These are phyloP conservation scores for Lotmaria passim DNA, from an alignment of 208 protist species.

Conservation along the genomic window DNA sequence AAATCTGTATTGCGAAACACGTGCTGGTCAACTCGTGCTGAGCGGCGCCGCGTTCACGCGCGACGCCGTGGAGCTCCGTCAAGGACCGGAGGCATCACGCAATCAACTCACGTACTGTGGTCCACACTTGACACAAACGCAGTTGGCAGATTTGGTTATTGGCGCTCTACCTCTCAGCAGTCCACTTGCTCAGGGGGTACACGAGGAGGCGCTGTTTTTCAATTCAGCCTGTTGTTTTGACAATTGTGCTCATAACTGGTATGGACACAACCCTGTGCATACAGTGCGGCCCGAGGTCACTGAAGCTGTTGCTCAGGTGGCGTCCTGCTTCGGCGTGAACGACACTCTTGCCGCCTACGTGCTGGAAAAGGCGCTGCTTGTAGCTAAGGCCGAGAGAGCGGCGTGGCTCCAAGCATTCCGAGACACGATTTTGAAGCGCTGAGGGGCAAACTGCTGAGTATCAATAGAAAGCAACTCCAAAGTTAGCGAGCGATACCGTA, in stretches of 20 bases:
- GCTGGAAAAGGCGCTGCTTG: slow-evolving; percentile 27
- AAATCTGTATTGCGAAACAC: slow-evolving; percentile 25
- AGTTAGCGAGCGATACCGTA: no score
- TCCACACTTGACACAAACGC: slow-evolving; percentile 50
- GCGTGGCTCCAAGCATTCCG: slow-evolving; percentile 29
- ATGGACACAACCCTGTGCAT: slow-evolving; percentile 71
- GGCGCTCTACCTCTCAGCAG: neutral
- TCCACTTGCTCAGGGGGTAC: slow-evolving; percentile 18
- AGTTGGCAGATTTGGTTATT: slow-evolving; percentile 43
- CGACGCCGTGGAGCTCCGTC: slow-evolving; percentile 6
- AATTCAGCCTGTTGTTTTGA: slow-evolving; percentile 14
- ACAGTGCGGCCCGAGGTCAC: slow-evolving; percentile 50
- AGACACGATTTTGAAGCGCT: neutral
- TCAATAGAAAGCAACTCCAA: neutral
- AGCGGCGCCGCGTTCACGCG: slow-evolving; percentile 41
- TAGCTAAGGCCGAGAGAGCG: slow-evolving; percentile 22
- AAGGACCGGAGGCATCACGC: slow-evolving; percentile 25
- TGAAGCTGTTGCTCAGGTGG: slow-evolving; percentile 35
- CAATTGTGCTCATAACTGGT: slow-evolving; percentile 23
- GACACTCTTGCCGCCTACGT: slow-evolving; percentile 68
- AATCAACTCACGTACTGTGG: slow-evolving; percentile 49
- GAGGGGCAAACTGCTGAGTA: neutral
- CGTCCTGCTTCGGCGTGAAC: slow-evolving; percentile 48
- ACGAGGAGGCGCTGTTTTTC: slow-evolving; percentile 37
- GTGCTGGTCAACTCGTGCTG: slow-evolving; percentile 41